Evolutionary conservation across 495 filamentous ascomycete genomes (phyloP).

Genomic region (Chaetomium tenue): DNA sequence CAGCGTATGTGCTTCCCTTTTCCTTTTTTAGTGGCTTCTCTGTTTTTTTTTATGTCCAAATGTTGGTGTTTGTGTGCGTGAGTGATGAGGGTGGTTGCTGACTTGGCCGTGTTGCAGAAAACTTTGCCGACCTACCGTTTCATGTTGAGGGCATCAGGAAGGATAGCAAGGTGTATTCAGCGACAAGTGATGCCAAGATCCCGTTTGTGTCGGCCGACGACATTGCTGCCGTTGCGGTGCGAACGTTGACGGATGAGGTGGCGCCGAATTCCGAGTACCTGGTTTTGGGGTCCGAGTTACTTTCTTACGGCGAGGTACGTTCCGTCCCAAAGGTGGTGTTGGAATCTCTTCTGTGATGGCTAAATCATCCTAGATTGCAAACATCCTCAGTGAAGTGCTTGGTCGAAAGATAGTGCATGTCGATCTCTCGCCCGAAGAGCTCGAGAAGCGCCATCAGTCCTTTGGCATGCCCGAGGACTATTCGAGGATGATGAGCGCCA

Average conservation of each 20-base stretch:
- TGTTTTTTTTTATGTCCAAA: neutral
- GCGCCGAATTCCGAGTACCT: constrained; percentile 46
- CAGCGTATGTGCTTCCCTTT: constrained; percentile 35
- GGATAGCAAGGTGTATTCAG: constrained; percentile 47
- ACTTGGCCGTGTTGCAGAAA: constrained; percentile 27
- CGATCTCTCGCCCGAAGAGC: constrained; percentile 39
- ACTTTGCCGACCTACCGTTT: constrained; percentile 34
- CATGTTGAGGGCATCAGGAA: constrained; percentile 39
- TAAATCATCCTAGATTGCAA: constrained; percentile 39
- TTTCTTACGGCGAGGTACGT: constrained; percentile 49
- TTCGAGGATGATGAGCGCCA: constrained; percentile 33
- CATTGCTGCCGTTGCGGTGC: constrained; percentile 49
- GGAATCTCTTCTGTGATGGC: neutral
- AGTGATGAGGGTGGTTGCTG: neutral
- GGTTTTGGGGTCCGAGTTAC: constrained; percentile 48
- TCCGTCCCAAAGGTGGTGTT: neutral
- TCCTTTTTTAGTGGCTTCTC: neutral
- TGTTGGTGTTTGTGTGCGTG: neutral
- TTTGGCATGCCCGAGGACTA: constrained; percentile 40
- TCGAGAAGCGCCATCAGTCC: constrained; percentile 25
- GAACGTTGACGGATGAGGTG: constrained; percentile 41
- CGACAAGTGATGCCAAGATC: constrained; percentile 45
- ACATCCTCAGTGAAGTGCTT: constrained; percentile 41
- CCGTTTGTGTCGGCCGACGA: constrained; percentile 50
- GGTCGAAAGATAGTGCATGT: constrained; percentile 45